Base-by-base conservation (phyloP, 176 grass and related monocot species). In the Eleusine coracana region DNA sequence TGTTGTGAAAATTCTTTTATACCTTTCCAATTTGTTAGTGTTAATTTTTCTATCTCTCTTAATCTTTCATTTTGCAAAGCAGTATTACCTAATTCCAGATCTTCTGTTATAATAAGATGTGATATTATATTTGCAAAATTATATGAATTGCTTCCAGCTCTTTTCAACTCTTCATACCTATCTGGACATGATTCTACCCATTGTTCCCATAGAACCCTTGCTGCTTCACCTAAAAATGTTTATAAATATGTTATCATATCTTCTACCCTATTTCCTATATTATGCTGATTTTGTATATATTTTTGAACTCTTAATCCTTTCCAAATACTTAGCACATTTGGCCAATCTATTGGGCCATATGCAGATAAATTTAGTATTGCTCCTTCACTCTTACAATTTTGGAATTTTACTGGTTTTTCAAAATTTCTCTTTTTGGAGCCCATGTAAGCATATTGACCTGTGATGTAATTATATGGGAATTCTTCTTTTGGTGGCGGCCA, bases 1-100 rank as follows among this genome's bases (percentile, higher is more conserved):
- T 70, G 68, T 3, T 70, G 68, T n/a, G 68, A 46, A 14, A 70
- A 46, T 27, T 70, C 39, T 11, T 70, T 46, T 45, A 70, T 70
- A 12, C 68, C 68, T 46, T 20, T 70, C 68, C 17, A 41, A 41
- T 3, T 68, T 68, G 37, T 54, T 5, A 54, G 5, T 16, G 46
- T 49, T 49, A 49, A 13, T 10, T 49, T 49, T 18, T 54, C 51
- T 16, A 54, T 54, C 18, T 54, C 51, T 54, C 51, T 54, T 54
- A 54, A 5, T 15, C 51, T 65, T 34, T 65, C 56, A 60, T 60
- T 60, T 60, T 60, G 56, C 23, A 60, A 60, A 9, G 56, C 10
- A 60, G 56, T 21, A 10, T 25, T 23, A 8, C 56, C 15, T 60
- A 60, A 23, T 60, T 60, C 5, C 9, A 21, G 56, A 25, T 60